phyloP scores from a whole-genome alignment of 257 asterid species.

The Petunia axillaris region DNA sequence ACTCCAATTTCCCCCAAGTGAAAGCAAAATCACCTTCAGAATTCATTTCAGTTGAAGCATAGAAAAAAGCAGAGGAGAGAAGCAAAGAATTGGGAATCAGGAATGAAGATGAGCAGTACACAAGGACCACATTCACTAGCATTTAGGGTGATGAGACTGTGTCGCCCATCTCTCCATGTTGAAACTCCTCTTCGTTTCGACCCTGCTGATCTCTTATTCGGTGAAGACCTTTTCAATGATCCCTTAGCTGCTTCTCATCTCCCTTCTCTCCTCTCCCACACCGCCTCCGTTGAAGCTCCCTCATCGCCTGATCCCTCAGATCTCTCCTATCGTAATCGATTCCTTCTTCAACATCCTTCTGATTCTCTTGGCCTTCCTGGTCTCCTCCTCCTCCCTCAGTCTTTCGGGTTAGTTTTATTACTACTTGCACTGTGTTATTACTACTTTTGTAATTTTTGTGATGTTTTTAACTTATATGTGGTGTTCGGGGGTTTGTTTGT shows the following conservation, averaged over 20 bases:
- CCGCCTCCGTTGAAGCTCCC: not conserved
- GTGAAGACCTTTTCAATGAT: slow-evolving; percentile 92
- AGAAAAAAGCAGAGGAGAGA: not conserved
- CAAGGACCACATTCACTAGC: slow-evolving; percentile 86
- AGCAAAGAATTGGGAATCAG: not conserved
- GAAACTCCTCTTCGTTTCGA: slow-evolving; percentile 82
- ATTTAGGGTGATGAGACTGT: slow-evolving; percentile 87
- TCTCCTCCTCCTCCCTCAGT: slow-evolving; percentile 91
- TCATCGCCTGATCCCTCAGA: slow-evolving; percentile 59
- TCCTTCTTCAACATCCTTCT: slow-evolving; percentile 74
- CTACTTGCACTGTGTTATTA: not conserved
- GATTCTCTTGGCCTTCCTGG: slow-evolving; percentile 91
- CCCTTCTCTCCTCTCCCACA: slow-evolving; percentile 62
- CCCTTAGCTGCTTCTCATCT: slow-evolving; percentile 72
- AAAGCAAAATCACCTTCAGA: no score
- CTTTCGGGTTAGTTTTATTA: slow-evolving; percentile 63
- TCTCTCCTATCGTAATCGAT: slow-evolving; percentile 79
- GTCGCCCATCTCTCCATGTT: slow-evolving; percentile 88
- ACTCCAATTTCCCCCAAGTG: no score
- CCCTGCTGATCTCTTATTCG: slow-evolving; percentile 85
- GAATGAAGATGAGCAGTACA: slow-evolving; percentile 53
- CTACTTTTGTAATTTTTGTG: no score
- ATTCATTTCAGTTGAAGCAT: not conserved
- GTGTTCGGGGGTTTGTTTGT: no score
- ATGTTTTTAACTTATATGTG: no score